Conservation (phyloP, 345 rosid species). For the Psidium friedrichsthalianum region DNA sequence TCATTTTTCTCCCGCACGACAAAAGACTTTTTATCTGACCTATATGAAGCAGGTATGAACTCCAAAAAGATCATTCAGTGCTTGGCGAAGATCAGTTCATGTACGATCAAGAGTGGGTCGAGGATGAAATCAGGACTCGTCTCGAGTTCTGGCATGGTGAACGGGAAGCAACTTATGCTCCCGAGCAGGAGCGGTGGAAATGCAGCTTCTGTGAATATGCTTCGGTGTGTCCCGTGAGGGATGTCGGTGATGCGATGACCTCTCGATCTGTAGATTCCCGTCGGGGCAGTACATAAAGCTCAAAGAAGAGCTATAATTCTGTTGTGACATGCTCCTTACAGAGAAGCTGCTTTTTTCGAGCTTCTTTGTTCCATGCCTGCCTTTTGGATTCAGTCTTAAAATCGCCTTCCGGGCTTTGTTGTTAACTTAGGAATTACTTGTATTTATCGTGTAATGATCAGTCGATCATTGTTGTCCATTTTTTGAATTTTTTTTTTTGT, state of each 20-base stretch:
- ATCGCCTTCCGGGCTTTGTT: not conserved
- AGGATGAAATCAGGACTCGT: constrained; percentile 20
- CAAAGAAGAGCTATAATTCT: not conserved
- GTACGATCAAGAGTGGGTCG: constrained; percentile 46
- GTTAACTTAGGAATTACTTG: not conserved
- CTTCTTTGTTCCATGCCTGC: not conserved
- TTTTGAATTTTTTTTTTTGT: no score
- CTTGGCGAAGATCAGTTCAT: constrained; percentile 53
- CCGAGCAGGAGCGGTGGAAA: constrained; percentile 82
- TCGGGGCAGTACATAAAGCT: not conserved
- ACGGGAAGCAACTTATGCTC: constrained; percentile 47
- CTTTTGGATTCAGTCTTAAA: not conserved
- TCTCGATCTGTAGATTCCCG: constrained; percentile 3
- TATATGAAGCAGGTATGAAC: constrained; percentile 50
- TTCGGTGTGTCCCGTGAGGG: constrained; percentile 27
- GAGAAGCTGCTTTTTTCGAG: not conserved
- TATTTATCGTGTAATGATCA: not conserved
- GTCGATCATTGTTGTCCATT: not conserved
- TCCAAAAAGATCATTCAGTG: constrained; percentile 53
- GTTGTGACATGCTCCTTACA: not conserved
- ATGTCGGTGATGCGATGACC: not conserved
- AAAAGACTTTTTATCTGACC: not conserved
- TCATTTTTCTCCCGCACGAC: not conserved
- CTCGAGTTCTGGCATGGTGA: constrained; percentile 58
- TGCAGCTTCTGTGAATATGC: constrained; percentile 52